phyloP scores from a whole-genome alignment of 176 grass and related monocot genomes.

The Phoenix roebelenii region DNA sequence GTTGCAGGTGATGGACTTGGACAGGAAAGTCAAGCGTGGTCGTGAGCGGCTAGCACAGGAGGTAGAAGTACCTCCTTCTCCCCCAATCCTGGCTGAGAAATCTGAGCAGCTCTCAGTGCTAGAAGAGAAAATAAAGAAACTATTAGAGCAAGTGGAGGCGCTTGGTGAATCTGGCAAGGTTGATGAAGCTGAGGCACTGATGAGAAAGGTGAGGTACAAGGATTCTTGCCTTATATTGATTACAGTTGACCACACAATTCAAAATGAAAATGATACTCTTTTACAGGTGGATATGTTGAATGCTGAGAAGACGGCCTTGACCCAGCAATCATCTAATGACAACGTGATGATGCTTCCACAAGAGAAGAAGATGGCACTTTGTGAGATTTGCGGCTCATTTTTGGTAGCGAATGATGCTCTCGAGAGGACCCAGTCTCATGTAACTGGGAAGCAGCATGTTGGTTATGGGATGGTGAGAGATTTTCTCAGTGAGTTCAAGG shows the following conservation, averaged over 20 bases:
- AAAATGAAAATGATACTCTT: constrained; percentile 13
- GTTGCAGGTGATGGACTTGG: constrained; percentile 69
- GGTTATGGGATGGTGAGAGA: constrained; percentile 90
- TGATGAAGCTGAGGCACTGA: constrained; percentile 93
- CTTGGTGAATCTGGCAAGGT: constrained; percentile 91
- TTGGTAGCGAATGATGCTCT: constrained; percentile 79
- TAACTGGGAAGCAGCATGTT: constrained; percentile 89
- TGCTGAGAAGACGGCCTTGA: constrained; percentile 62
- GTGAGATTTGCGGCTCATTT: constrained; percentile 88
- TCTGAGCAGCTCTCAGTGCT: constrained; percentile 49
- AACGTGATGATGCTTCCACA: constrained; percentile 58
- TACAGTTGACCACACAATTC: background rate
- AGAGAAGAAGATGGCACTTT: constrained; percentile 95
- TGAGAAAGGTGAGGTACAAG: constrained; percentile 49
- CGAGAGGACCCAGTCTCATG: constrained; percentile 82
- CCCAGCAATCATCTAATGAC: constrained; percentile 46
- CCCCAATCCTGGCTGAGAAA: constrained; percentile 33
- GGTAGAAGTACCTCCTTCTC: constrained; percentile 35
- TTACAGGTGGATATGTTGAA: constrained; percentile 70
- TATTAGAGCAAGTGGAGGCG: constrained; percentile 77
- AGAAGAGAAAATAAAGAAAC: constrained; percentile 87
- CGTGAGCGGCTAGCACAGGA: constrained; percentile 68
- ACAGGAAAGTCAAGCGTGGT: constrained; percentile 80
- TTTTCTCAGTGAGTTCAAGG: constrained; percentile 80
- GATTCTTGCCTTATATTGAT: background rate